Base-by-base conservation (phyloP, 805 yeast genomes). In the Suhomyces emberorum region DNA sequence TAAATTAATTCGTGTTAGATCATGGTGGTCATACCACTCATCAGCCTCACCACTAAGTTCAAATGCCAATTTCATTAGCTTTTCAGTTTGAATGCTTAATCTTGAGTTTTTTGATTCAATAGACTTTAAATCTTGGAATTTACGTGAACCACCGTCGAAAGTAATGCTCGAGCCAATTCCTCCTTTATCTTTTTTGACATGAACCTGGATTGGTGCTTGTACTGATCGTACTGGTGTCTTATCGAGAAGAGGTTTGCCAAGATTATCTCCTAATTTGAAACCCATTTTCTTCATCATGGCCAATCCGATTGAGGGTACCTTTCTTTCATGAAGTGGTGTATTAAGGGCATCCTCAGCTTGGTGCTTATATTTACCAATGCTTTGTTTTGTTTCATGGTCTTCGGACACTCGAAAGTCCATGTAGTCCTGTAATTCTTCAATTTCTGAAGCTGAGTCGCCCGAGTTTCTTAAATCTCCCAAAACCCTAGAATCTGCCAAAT, bases 261-360 rank as follows among this genome's bases (percentile, higher is more conserved):
- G 52, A 0, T 65, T 47, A 17, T 66, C 61, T 14, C 81, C 82
- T 3, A 67, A 49, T 36, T 59, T 65, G 48, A 65, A 79, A 1
- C 83, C 84, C 83, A 79, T 78, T 44, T 64, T 72, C 44, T 64
- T 60, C 83, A 79, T 77, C 42, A 78, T 76, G 4, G 63, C 46
- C 16, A 74, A 57, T 0, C 78, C 81, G 32, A 65, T 59, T 0
- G 76, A 70, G 6, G 14, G 20, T 4, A 27, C 28, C 2, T 23
- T 25, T 7, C 28, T 32, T 18, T 30, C 39, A 18, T 39, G 35
- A 8, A 40, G 27, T 10, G 46, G 39, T 7, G 22, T 37, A 17
- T 31, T 19, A 1, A 41, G 33, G n/a, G 35, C 35, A 8, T 36
- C 26, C 9, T 32, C 37, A 4, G 21, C n/a, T n/a, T n/a, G n/a